Evolutionary conservation across 2,329 filamentous ascomycete genomes (phyloP).

Genomic region (Venturia aucupariae): DNA sequence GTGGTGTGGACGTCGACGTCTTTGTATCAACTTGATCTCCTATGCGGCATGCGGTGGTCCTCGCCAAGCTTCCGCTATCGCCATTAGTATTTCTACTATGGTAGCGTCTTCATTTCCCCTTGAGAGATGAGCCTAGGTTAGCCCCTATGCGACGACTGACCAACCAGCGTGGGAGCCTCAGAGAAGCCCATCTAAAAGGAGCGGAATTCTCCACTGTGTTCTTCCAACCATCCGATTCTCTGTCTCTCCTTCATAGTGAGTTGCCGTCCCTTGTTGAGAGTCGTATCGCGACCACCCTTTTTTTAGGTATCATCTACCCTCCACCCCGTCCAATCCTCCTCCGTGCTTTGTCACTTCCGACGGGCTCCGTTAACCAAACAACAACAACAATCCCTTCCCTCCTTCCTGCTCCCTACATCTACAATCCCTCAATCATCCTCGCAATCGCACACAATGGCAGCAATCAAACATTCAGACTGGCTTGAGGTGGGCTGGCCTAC

Average conservation of each 20-base stretch:
- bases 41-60: no score
- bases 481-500: conserved; percentile 51
- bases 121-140: background rate
- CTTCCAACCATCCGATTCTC: background rate
- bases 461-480: conserved; percentile 11
- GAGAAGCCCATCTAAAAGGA: background rate
- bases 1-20: no score
- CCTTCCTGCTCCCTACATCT: background rate
- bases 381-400: background rate
- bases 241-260: background rate
- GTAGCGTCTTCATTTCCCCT: background rate
- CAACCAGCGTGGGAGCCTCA: background rate
- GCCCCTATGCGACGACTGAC: background rate
- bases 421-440: background rate
- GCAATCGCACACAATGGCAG: background rate
- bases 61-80: no score
- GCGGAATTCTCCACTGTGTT: background rate
- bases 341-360: background rate
- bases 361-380: background rate
- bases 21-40: no score
- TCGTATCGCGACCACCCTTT: background rate
- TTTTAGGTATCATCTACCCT: background rate
- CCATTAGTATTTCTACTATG: no score
- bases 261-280: background rate
- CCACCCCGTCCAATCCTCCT: background rate